Evolutionary conservation across 495 filamentous ascomycete genomes (phyloP).

Genomic region (Venustampulla echinocandica): DNA sequence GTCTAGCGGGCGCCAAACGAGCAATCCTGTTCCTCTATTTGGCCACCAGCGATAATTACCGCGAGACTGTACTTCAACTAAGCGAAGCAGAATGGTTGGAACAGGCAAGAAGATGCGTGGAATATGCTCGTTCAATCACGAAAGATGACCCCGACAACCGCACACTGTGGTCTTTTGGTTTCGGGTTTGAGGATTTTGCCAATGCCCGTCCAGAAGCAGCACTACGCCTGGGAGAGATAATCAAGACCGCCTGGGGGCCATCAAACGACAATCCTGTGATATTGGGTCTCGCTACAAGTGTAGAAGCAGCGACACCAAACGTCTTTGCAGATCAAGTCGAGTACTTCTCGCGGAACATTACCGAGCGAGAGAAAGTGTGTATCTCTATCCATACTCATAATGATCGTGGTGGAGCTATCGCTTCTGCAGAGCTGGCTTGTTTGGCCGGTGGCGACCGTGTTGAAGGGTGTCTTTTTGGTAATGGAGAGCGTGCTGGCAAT

Average conservation of each 20-base stretch:
- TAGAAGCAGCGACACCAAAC: constrained; percentile 91
- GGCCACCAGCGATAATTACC: constrained; percentile 66
- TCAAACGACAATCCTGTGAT: constrained; percentile 73
- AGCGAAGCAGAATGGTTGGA: constrained; percentile 55
- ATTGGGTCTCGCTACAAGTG: constrained; percentile 92
- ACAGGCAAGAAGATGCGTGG: constrained; percentile 61
- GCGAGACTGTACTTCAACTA: constrained; percentile 63
- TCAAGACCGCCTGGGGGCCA: constrained; percentile 71
- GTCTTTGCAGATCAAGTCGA: constrained; percentile 94
- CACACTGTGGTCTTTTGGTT: constrained; percentile 71
- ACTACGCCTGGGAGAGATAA: constrained; percentile 64
- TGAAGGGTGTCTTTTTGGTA: constrained; percentile 88
- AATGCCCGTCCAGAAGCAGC: constrained; percentile 63
- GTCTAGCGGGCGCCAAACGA: constrained; percentile 62
- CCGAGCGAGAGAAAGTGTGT: constrained; percentile 66
- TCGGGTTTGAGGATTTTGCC: constrained; percentile 73
- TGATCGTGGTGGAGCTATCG: constrained; percentile 83
- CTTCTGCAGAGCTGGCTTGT: constrained; percentile 75
- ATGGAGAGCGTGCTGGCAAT: constrained; percentile 90
- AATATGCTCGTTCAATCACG: constrained; percentile 61
- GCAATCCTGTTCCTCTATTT: constrained; percentile 74
- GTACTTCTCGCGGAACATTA: constrained; percentile 77
- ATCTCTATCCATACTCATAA: constrained; percentile 87
- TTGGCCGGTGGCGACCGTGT: constrained; percentile 92
- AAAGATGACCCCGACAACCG: constrained; percentile 60